Evolutionary conservation across 2,329 filamentous ascomycete genomes (phyloP).

Genomic region (Davidsoniella virescens): DNA sequence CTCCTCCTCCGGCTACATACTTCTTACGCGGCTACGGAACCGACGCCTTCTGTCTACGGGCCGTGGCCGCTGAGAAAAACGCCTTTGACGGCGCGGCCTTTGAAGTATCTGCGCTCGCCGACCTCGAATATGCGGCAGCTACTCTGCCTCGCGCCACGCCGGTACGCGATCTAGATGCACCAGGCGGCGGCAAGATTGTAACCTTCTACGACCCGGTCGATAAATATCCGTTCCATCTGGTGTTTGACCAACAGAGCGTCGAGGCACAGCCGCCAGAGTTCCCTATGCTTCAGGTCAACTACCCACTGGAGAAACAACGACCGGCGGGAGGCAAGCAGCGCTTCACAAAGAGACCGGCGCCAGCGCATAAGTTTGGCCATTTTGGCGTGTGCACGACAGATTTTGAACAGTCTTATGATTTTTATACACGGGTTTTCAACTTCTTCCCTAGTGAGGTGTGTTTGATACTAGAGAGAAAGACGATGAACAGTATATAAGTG

Average conservation of each 20-base stretch:
- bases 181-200: slow-evolving; percentile 36
- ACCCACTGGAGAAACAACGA: slow-evolving; percentile 27
- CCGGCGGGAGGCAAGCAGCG: slow-evolving; percentile 30
- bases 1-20: slow-evolving; percentile 20
- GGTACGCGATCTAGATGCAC: slow-evolving; percentile 34
- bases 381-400: slow-evolving; percentile 37
- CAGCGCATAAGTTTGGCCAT: slow-evolving; percentile 37
- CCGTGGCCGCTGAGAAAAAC: slow-evolving; percentile 29
- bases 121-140: slow-evolving; percentile 33
- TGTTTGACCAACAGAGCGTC: slow-evolving; percentile 33
- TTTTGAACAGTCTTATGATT: slow-evolving; percentile 32
- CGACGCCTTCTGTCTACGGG: slow-evolving; percentile 43
- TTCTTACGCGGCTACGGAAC: slow-evolving; percentile 43
- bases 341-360: slow-evolving; percentile 30
- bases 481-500: slow-evolving; percentile 16
- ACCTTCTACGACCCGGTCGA: slow-evolving; percentile 37
- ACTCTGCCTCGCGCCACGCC: slow-evolving; percentile 30
- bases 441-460: slow-evolving; percentile 29
- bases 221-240: slow-evolving; percentile 39
- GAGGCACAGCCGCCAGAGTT: slow-evolving; percentile 22
- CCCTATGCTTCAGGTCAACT: slow-evolving; percentile 29
- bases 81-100: slow-evolving; percentile 42
- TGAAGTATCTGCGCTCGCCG: slow-evolving; percentile 37
- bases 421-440: slow-evolving; percentile 35
- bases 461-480: no score